Evolutionary conservation across 768 basidiomycete genomes (phyloP).

Genomic region (Boletus tomentosulus): DNA sequence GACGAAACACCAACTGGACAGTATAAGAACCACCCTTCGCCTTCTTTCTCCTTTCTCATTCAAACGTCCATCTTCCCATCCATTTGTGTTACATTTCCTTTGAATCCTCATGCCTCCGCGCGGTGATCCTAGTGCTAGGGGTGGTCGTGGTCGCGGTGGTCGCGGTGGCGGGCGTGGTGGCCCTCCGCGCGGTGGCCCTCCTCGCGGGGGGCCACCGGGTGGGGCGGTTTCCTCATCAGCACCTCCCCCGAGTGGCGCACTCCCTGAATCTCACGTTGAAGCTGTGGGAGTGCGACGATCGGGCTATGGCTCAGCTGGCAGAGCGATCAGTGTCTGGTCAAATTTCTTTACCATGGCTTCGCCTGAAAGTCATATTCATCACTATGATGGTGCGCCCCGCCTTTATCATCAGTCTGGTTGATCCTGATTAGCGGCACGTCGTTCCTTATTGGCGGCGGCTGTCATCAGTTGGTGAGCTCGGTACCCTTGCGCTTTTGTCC

Average conservation of each 20-base stretch:
- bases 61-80: slow-evolving; percentile 17
- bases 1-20: not conserved
- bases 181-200: slow-evolving; percentile 25
- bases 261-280: slow-evolving; percentile 36
- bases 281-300: slow-evolving; percentile 69
- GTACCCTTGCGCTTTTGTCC: not conserved
- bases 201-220: slow-evolving; percentile 26
- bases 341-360: slow-evolving; percentile 67
- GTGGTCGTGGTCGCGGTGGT: slow-evolving; percentile 20
- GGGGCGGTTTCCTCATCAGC: slow-evolving; percentile 16
- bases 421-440: slow-evolving; percentile 20
- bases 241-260: slow-evolving; percentile 32
- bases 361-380: slow-evolving; percentile 61
- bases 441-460: not conserved
- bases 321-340: slow-evolving; percentile 36
- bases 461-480: slow-evolving; percentile 20
- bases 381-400: slow-evolving; percentile 71
- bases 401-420: not conserved
- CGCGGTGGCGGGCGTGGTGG: slow-evolving; percentile 28
- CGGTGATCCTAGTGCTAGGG: slow-evolving; percentile 23
- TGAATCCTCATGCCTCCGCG: slow-evolving; percentile 37
- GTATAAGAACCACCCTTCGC: slow-evolving; percentile 19
- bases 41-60: slow-evolving; percentile 9
- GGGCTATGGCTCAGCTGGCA: slow-evolving; percentile 57
- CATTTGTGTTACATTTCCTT: not conserved